Conservation (phyloP, 495 filamentous ascomycete species). For the Hyaloscypha hepaticicola region DNA sequence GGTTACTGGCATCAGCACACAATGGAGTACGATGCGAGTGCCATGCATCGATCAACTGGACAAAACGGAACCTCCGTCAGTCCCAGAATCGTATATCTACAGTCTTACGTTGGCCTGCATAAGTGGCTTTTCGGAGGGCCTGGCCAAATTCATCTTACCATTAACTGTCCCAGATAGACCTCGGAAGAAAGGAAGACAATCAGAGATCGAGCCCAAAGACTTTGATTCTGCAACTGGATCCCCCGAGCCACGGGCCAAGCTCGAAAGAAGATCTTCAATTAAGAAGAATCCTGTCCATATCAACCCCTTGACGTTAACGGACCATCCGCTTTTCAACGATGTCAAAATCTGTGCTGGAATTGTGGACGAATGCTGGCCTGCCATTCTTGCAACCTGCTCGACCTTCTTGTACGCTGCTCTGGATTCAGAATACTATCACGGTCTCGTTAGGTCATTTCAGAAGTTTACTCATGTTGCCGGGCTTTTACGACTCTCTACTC, state of each 20-base stretch:
- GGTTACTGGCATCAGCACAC: slow-evolving; percentile 71
- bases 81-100: slow-evolving; percentile 94
- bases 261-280: slow-evolving; percentile 47
- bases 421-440: slow-evolving; percentile 93
- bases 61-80: slow-evolving; percentile 76
- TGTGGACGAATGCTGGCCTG: slow-evolving; percentile 92
- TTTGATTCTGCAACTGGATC: slow-evolving; percentile 33
- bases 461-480: slow-evolving; percentile 95
- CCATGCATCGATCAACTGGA: slow-evolving; percentile 93
- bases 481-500: slow-evolving; percentile 76
- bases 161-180: slow-evolving; percentile 69
- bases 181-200: slow-evolving; percentile 47
- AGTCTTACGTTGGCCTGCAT: slow-evolving; percentile 86
- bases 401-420: slow-evolving; percentile 90
- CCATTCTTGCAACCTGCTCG: slow-evolving; percentile 87
- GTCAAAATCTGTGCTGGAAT: slow-evolving; percentile 76
- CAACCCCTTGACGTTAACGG: slow-evolving; percentile 73
- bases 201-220: slow-evolving; percentile 40
- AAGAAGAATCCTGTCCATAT: slow-evolving; percentile 66
- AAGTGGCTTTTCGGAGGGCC: slow-evolving; percentile 80
- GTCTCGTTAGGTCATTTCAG: slow-evolving; percentile 89
- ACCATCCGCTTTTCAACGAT: slow-evolving; percentile 66
- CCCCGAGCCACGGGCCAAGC: slow-evolving; percentile 41
- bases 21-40: slow-evolving; percentile 86
- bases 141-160: slow-evolving; percentile 90